phyloP scores from a whole-genome alignment of 139 green algal genomes.

The Coelastrella sp. region DNA sequence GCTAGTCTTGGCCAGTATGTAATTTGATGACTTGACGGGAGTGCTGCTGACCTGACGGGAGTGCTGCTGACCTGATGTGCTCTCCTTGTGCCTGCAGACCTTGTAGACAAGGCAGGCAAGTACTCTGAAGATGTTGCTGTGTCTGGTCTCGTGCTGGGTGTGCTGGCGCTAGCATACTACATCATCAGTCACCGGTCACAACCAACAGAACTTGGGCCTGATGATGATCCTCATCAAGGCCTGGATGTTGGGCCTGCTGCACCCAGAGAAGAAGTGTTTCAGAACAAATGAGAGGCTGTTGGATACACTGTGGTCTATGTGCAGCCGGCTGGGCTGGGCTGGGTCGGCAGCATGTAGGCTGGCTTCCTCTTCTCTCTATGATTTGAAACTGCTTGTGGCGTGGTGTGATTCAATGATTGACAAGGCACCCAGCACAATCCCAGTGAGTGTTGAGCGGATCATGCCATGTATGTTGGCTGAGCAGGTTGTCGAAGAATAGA shows the following conservation, averaged over 20 bases:
- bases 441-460: too few species aligned
- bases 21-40: too few species aligned
- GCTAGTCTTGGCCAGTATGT: too few species aligned
- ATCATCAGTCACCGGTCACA: conserved; percentile 16
- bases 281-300: conserved; percentile 33
- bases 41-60: too few species aligned
- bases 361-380: too few species aligned
- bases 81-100: conserved; percentile 46
- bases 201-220: not conserved
- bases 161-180: conserved; percentile 29
- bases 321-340: too few species aligned
- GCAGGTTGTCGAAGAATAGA: too few species aligned
- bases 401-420: too few species aligned
- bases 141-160: conserved; percentile 42
- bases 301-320: not conserved
- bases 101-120: conserved; percentile 55
- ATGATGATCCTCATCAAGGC: not conserved
- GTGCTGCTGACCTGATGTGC: not conserved
- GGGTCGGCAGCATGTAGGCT: too few species aligned
- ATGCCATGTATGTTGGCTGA: too few species aligned
- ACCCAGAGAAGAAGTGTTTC: conserved; percentile 21
- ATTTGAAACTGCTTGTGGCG: too few species aligned
- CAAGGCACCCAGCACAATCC: too few species aligned
- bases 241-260: not conserved
- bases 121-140: conserved; percentile 62